Evolutionary conservation across 768 basidiomycete species (phyloP).

Genomic region (Leccinum subgranulosum): DNA sequence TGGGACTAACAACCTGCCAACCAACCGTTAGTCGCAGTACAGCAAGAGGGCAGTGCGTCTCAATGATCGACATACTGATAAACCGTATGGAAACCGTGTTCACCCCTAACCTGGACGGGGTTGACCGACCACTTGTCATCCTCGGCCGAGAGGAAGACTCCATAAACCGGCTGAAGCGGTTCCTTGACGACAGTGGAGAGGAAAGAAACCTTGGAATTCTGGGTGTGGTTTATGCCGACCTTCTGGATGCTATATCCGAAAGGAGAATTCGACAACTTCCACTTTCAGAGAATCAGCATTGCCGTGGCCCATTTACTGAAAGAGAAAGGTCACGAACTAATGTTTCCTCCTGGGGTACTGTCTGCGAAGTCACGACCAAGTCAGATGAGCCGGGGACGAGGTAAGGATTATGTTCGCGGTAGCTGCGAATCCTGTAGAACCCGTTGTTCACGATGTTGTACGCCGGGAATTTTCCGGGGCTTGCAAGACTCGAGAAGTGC

Average conservation of each 20-base stretch:
- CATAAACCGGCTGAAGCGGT: background rate
- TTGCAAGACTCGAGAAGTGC: background rate
- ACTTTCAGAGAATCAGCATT: background rate
- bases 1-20: background rate
- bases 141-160: background rate
- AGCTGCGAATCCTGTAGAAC: constrained; percentile 3
- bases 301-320: background rate
- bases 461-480: background rate
- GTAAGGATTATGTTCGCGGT: background rate
- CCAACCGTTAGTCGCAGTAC: background rate
- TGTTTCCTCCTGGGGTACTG: background rate
- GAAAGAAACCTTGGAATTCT: background rate
- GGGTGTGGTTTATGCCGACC: background rate
- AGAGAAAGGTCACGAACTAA: background rate
- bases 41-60: background rate
- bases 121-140: background rate
- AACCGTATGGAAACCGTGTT: background rate
- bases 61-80: background rate
- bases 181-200: background rate
- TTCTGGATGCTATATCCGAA: background rate
- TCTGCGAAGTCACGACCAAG: background rate
- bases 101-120: background rate
- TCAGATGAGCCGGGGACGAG: background rate
- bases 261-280: background rate
- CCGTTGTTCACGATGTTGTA: background rate